phyloP scores from a whole-genome alignment of 139 green algal genomes.

The Gonium pectorale region DNA sequence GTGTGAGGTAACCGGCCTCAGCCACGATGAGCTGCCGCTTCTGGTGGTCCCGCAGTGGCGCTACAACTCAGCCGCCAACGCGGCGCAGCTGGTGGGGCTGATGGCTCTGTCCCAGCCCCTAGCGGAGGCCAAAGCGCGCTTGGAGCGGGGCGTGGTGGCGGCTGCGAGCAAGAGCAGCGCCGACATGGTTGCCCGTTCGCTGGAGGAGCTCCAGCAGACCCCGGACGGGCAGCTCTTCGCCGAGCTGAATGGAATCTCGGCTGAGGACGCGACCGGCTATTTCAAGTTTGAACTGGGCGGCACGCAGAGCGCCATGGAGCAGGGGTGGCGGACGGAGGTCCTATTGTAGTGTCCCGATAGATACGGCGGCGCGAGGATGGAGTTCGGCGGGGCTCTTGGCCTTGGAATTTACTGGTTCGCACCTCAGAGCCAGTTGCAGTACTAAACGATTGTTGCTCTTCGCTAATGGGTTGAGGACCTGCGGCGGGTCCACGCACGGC shows the following conservation, averaged over 20 bases:
- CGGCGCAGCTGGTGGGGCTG: slow-evolving; percentile 4
- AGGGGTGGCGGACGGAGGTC: neutral
- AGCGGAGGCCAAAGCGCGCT: neutral
- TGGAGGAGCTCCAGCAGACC: neutral
- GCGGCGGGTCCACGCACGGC: too few relatives aligned
- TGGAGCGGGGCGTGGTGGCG: neutral
- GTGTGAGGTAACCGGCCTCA: neutral
- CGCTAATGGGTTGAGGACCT: too few relatives aligned
- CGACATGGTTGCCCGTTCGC: neutral
- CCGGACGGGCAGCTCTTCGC: slow-evolving; percentile 3
- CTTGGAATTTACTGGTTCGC: too few relatives aligned
- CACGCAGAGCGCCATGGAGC: too few relatives aligned
- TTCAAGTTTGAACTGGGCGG: neutral
- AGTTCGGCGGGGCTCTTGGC: too few relatives aligned
- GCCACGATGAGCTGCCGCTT: neutral
- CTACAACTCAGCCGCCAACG: neutral
- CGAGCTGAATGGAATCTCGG: slow-evolving; percentile 1
- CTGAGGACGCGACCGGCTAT: neutral
- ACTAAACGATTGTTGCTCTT: too few relatives aligned
- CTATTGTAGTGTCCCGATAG: neutral
- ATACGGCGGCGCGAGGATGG: neutral
- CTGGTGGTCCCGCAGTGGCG: neutral
- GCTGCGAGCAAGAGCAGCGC: neutral
- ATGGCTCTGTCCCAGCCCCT: neutral
- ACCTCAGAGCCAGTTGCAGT: too few relatives aligned